Percentiles rank a stretch among this genome's conserved stretches.
Evolutionary conservation across 2,329 filamentous ascomycete species (phyloP).

Genomic region (Xylaria arbuscula): DNA sequence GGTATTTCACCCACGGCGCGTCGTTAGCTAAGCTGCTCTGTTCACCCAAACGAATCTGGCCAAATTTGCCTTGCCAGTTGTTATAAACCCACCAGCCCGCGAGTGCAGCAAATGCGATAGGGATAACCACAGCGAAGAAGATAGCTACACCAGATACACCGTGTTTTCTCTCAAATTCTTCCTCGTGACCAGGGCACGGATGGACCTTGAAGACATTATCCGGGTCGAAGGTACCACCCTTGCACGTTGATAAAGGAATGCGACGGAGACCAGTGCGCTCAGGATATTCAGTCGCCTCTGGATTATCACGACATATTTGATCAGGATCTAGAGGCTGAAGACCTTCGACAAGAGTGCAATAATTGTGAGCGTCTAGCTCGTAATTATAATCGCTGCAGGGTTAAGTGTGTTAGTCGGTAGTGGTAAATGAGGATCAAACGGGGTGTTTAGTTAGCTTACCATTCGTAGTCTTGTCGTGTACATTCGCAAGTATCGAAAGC

Average conservation of each 20-base stretch:
- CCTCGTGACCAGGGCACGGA: slow-evolving; percentile 81
- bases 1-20: slow-evolving; percentile 82
- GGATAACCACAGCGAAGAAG: slow-evolving; percentile 86
- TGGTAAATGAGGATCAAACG: slow-evolving; percentile 19
- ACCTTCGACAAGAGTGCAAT: slow-evolving; percentile 81
- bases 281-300: slow-evolving; percentile 80
- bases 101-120: slow-evolving; percentile 75
- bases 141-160: slow-evolving; percentile 77
- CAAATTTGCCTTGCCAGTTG: slow-evolving; percentile 90
- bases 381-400: slow-evolving; percentile 86
- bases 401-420: slow-evolving; percentile 43
- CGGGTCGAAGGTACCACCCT: slow-evolving; percentile 73
- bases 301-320: slow-evolving; percentile 68
- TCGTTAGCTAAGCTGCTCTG: slow-evolving; percentile 72
- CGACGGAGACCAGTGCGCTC: slow-evolving; percentile 88
- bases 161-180: slow-evolving; percentile 80
- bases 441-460: slow-evolving; percentile 64
- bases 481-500: slow-evolving; percentile 84
- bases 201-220: slow-evolving; percentile 73
- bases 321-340: slow-evolving; percentile 67
- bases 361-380: slow-evolving; percentile 79
- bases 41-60: slow-evolving; percentile 90
- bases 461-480: slow-evolving; percentile 89
- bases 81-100: slow-evolving; percentile 87
- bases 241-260: slow-evolving; percentile 89